Evolutionary conservation across 495 filamentous ascomycete species (phyloP).

Genomic region (Neurospora pannonica): DNA sequence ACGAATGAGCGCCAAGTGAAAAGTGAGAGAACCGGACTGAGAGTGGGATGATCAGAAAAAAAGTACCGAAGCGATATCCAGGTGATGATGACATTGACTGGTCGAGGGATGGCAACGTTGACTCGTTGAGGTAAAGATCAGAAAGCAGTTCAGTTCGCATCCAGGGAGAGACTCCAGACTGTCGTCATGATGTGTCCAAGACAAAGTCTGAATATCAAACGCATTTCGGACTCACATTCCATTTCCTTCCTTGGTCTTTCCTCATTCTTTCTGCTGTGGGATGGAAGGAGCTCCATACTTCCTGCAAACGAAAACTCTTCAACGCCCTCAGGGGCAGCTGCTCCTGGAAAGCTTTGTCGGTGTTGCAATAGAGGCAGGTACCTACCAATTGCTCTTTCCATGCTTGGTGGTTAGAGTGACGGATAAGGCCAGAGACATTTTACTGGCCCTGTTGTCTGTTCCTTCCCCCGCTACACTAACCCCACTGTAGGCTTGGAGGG

Average conservation of each 20-base stretch:
- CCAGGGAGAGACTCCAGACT: background rate
- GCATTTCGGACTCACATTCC: background rate
- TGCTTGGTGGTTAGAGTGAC: background rate
- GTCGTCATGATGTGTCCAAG: background rate
- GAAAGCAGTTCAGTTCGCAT: background rate
- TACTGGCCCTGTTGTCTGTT: background rate
- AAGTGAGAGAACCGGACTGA: background rate
- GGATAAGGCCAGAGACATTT: background rate
- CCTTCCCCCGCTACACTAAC: background rate
- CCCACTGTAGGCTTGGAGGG: background rate
- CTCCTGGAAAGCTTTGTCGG: background rate
- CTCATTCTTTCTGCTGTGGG: background rate
- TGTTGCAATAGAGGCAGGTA: background rate
- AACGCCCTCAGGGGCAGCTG: background rate
- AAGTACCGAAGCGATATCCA: background rate
- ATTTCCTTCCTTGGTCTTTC: background rate
- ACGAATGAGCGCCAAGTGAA: background rate
- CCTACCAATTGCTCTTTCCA: background rate
- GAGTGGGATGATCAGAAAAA: slow-evolving; percentile 2
- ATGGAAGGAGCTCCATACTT: background rate
- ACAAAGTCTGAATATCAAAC: background rate
- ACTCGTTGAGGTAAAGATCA: background rate
- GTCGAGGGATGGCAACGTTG: background rate
- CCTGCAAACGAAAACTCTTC: background rate
- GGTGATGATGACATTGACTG: background rate